phyloP scores from a whole-genome alignment of 331 rosid species.

The Acacia concinna region DNA sequence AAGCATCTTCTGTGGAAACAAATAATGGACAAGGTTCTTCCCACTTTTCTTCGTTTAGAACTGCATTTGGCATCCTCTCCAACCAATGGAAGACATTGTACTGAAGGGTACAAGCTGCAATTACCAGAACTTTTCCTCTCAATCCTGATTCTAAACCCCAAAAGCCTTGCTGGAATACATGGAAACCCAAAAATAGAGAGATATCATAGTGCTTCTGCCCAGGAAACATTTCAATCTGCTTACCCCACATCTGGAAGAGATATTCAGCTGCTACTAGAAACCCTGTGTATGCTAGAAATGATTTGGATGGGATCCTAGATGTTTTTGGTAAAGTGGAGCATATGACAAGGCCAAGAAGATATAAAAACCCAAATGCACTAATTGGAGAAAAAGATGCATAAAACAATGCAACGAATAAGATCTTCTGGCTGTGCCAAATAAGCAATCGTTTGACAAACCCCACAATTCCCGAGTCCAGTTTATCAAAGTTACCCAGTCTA shows the following conservation, averaged over 20 bases:
- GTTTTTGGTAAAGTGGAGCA: conserved; percentile 81
- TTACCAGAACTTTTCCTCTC: conserved; percentile 91
- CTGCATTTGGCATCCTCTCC: conserved; percentile 68
- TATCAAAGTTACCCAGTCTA: conserved; percentile 47
- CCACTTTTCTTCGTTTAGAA: conserved; percentile 64
- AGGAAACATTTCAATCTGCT: conserved; percentile 87
- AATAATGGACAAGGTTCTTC: conserved; percentile 95
- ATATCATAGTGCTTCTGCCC: conserved; percentile 74
- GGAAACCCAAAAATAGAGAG: conserved; percentile 78
- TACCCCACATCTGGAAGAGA: conserved; percentile 97
- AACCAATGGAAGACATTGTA: conserved; percentile 95
- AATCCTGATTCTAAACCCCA: conserved; percentile 95
- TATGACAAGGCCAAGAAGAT: conserved; percentile 75
- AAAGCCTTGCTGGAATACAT: conserved; percentile 62
- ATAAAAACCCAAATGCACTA: conserved; percentile 81
- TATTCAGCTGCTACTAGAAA: conserved; percentile 77
- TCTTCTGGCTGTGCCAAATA: conserved; percentile 93
- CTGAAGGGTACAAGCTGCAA: conserved; percentile 96
- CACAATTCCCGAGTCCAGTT: conserved; percentile 53
- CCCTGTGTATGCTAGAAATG: conserved; percentile 82
- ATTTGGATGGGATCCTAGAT: conserved; percentile 84
- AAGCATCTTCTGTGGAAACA: conserved; percentile 66
- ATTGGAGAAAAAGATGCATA: conserved; percentile 87
- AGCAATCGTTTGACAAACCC: conserved; percentile 75
- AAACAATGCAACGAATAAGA: conserved; percentile 75